Evolutionary conservation across 208 protist genomes (phyloP), one percentile per base, ranked within the genome.

Genomic region (Angomonas ambiguus): DNA sequence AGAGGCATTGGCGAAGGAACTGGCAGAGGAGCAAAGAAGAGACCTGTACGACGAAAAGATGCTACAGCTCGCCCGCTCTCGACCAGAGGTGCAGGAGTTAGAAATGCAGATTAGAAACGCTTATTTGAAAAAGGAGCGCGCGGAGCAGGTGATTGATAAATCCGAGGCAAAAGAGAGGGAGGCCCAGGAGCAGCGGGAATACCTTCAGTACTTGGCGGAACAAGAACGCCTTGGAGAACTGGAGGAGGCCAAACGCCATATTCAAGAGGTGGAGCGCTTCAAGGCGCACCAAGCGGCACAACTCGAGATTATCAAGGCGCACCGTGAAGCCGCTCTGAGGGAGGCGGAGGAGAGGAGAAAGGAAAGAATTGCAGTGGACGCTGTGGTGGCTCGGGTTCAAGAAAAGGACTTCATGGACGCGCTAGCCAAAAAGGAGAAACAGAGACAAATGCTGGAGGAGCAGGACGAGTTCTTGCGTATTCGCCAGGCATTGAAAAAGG

Each of bases 301-400:
- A 60, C 75, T 94, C 33, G 74, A 80, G 45, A 73, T 93, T 1
- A 96, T 96, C 48, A 76, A 80, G n/a, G 72, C 91, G 63, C 79
- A 83, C 41, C 78, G 80, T 59, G 58, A 77, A 56, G 62, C 76
- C 5, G 69, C 83, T 16, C 32, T 80, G 42, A 68, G 67, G 24
- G 88, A 94, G 64, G 85, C 80, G 28, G 76, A 82, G 69, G 69
- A 85, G 63, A 76, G 69, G 11, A 76, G 83, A 48, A 80, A 83
- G 76, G 92, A 96, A 77, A 85, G 89, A 38, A 82, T 92, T n/a
- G 86, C 82, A 0, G 92, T 96, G 51, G 89, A 96, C 45, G 87
- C 82, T 0, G 85, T 96, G 20, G 88, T 92, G 56, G 85, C 88
- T 0, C 81, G 88, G 4, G 77, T 95, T 22, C 87, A 93, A 57